Evolutionary conservation across 441 rosid species (phyloP).

Genomic region (Populus hybrid): DNA sequence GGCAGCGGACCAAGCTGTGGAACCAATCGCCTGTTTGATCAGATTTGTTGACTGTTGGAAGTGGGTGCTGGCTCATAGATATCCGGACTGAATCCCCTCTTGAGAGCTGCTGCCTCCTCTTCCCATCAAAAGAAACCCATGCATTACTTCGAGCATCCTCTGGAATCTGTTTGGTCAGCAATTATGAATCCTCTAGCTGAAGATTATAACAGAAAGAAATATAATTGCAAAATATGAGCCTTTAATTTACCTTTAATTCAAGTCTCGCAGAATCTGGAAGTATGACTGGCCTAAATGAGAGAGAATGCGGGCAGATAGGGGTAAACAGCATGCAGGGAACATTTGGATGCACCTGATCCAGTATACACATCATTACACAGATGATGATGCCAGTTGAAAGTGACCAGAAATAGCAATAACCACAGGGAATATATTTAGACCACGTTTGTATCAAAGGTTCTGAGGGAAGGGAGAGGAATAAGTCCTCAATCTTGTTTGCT

Average conservation of each 20-base stretch:
- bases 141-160: slow-evolving; percentile 91
- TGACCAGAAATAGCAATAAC: slow-evolving; percentile 3
- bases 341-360: slow-evolving; percentile 91
- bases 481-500: background rate
- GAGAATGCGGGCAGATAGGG: slow-evolving; percentile 22
- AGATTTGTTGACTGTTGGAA: slow-evolving; percentile 87
- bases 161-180: slow-evolving; percentile 60
- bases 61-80: slow-evolving; percentile 89
- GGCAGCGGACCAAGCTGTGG: slow-evolving; percentile 86
- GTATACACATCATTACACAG: slow-evolving; percentile 14
- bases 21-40: slow-evolving; percentile 99
- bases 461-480: background rate
- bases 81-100: slow-evolving; percentile 89
- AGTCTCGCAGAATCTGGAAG: slow-evolving; percentile 98
- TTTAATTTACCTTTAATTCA: slow-evolving; percentile 63
- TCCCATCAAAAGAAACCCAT: slow-evolving; percentile 98
- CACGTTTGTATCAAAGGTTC: background rate
- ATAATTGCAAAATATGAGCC: background rate
- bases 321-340: slow-evolving; percentile 98
- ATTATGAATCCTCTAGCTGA: slow-evolving; percentile 5
- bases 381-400: background rate
- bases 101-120: slow-evolving; percentile 95
- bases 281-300: slow-evolving; percentile 94
- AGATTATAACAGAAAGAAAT: slow-evolving; percentile 2
- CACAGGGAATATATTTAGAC: background rate